A percentile compares a stretch with the other conserved stretches of the same genome.
Evolutionary conservation across 345 rosid species (phyloP).

Genomic region (thale cress (Arabidopsis thaliana)): TAIR10.1 NC_003074.8:20759501-20760000

Average conservation of each 20-base stretch:
- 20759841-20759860: slow-evolving; percentile 39
- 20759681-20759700: neutral
- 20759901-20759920: slow-evolving; percentile 28
- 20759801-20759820: neutral
- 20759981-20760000: slow-evolving; percentile 25
- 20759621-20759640: neutral
- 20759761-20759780: slow-evolving; percentile 5
- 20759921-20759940: slow-evolving; percentile 41
- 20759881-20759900: slow-evolving; percentile 42
- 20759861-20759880: slow-evolving; percentile 31
- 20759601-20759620: neutral
- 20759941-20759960: slow-evolving; percentile 29
- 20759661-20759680: neutral
- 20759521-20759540: neutral
- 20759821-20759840: slow-evolving; percentile 18
- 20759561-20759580: neutral
- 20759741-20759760: slow-evolving; percentile 35
- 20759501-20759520: slow-evolving; percentile 17
- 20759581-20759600: slow-evolving; percentile 9
- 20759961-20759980: slow-evolving; percentile 18
- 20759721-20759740: neutral
- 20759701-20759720: slow-evolving; percentile 13
- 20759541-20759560: neutral
- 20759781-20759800: slow-evolving; percentile 3
- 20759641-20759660: neutral